phyloP scores from a whole-genome alignment of 2,329 filamentous ascomycete genomes.

The Cyclaneusma minus region DNA sequence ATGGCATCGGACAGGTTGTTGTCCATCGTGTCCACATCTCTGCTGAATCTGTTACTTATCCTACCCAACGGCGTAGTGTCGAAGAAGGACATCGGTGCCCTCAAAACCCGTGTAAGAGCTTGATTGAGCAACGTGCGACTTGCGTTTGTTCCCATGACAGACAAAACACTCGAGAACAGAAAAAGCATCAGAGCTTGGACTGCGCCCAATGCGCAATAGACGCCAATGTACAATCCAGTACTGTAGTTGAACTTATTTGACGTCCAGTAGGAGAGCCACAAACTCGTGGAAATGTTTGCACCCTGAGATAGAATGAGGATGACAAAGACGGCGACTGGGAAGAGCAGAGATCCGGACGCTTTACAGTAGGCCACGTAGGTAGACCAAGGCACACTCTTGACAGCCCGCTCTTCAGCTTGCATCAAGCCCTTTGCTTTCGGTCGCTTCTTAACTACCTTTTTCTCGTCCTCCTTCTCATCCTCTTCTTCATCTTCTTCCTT shows the following conservation, averaged over 20 bases:
- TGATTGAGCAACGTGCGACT: constrained; percentile 69
- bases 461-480: constrained; percentile 23
- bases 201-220: constrained; percentile 56
- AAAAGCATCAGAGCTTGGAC: constrained; percentile 65
- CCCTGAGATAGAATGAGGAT: constrained; percentile 51
- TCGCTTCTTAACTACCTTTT: constrained; percentile 30
- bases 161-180: constrained; percentile 61
- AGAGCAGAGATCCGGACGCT: constrained; percentile 41
- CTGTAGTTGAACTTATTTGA: constrained; percentile 57
- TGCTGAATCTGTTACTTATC: constrained; percentile 91
- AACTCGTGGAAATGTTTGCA: constrained; percentile 70
- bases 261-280: constrained; percentile 94
- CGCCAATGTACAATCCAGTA: constrained; percentile 55
- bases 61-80: constrained; percentile 90
- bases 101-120: constrained; percentile 63
- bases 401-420: constrained; percentile 52
- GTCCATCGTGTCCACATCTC: constrained; percentile 94
- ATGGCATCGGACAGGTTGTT: constrained; percentile 80
- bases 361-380: constrained; percentile 51
- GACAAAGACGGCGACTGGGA: constrained; percentile 37
- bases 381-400: constrained; percentile 44
- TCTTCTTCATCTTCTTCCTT: constrained; percentile 29
- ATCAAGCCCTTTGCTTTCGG: constrained; percentile 50
- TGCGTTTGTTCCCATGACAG: constrained; percentile 64
- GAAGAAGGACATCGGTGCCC: constrained; percentile 78